Percentiles rank a stretch among this genome's conserved stretches.
Conservation (phyloP, 2,329 filamentous ascomycete species). For the Fusarium falciforme region DNA sequence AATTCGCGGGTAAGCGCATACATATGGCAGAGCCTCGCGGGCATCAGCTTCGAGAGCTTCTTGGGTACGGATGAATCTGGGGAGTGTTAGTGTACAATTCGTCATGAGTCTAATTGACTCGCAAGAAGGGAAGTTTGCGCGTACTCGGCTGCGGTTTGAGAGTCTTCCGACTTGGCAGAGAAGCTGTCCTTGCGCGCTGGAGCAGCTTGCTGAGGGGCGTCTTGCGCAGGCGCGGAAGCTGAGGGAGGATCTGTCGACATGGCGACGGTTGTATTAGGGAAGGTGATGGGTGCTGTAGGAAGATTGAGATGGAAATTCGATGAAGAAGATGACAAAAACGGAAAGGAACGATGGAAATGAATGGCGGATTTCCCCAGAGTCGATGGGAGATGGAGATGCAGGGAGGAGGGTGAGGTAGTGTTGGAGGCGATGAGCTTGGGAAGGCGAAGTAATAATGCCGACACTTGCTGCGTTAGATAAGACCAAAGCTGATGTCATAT, state of each 20-base stretch:
- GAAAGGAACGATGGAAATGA: not conserved
- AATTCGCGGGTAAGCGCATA: constrained; percentile 55
- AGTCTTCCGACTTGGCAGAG: constrained; percentile 70
- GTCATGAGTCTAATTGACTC: not conserved
- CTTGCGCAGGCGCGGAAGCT: constrained; percentile 36
- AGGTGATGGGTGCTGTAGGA: not conserved
- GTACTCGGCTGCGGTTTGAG: constrained; percentile 80
- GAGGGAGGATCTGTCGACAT: constrained; percentile 55
- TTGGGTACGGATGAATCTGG: constrained; percentile 87
- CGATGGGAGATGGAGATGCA: constrained; percentile 19
- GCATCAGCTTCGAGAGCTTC: constrained; percentile 94
- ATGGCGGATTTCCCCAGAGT: not conserved
- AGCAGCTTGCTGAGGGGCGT: constrained; percentile 37
- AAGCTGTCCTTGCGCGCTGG: constrained; percentile 66
- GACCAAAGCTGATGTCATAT: not conserved
- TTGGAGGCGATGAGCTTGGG: not conserved
- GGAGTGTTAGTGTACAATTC: not conserved
- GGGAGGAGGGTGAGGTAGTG: not conserved
- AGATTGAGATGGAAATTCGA: not conserved
- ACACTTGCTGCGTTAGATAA: not conserved
- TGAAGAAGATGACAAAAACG: not conserved
- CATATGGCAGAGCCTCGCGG: constrained; percentile 93
- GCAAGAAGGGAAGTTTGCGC: not conserved
- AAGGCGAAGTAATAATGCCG: constrained; percentile 30
- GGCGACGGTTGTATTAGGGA: constrained; percentile 19